Evolutionary conservation across 176 grass and related monocot genomes (phyloP).

Genomic region (Oryza glumipatula): DNA sequence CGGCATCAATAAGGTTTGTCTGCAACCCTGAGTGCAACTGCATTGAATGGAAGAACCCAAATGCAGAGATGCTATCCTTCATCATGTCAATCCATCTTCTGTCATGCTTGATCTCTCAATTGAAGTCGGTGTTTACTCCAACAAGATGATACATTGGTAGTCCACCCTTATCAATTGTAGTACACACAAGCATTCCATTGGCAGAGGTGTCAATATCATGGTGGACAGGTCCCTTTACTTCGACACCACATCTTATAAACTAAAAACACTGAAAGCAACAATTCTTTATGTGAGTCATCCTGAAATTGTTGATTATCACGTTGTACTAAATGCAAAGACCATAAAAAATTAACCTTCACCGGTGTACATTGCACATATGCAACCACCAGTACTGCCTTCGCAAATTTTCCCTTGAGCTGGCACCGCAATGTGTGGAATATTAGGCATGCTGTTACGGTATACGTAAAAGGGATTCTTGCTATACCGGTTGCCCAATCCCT

Average conservation of each 20-base stretch:
- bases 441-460: slow-evolving; percentile 26
- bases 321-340: not conserved
- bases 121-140: not conserved
- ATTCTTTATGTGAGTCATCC: too few relatives aligned
- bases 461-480: not conserved
- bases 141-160: not conserved
- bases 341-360: not conserved
- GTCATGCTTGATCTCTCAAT: slow-evolving; percentile 18
- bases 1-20: too few relatives aligned
- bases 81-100: slow-evolving; percentile 5
- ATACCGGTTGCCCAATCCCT: not conserved
- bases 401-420: not conserved
- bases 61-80: not conserved
- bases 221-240: not conserved
- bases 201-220: not conserved
- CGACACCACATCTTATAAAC: not conserved
- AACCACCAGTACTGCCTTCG: not conserved
- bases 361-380: not conserved
- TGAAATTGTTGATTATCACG: too few relatives aligned
- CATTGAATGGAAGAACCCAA: slow-evolving; percentile 9
- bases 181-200: slow-evolving; percentile 24
- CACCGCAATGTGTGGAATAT: not conserved
- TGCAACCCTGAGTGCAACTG: slow-evolving; percentile 10
- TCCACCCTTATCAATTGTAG: not conserved
- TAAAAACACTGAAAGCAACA: too few relatives aligned